Evolutionary conservation across 768 basidiomycete species (phyloP).

Genomic region (Inosperma sp.): DNA sequence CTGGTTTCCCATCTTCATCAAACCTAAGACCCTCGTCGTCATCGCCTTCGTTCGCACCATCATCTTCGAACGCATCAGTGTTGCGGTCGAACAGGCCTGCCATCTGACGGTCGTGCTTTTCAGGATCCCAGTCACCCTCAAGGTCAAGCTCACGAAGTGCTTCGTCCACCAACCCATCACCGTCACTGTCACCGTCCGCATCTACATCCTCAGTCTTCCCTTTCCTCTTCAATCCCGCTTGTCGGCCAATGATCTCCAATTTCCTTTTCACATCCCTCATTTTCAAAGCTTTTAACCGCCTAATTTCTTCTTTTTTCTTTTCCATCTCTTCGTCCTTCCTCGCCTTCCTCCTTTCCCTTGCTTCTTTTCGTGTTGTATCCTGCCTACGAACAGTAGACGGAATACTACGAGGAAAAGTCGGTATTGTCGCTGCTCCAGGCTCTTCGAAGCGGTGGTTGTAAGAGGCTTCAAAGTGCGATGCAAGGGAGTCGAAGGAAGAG

Average conservation of each 20-base stretch:
- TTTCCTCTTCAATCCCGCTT: slow-evolving; percentile 52
- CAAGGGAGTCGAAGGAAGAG: slow-evolving; percentile 75
- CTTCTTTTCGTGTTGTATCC: slow-evolving; percentile 77
- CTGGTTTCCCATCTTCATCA: slow-evolving; percentile 61
- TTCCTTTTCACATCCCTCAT: slow-evolving; percentile 75
- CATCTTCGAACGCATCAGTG: slow-evolving; percentile 29
- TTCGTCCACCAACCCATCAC: slow-evolving; percentile 31
- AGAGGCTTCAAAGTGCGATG: slow-evolving; percentile 88
- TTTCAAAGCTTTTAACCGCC: slow-evolving; percentile 77
- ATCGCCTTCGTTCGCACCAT: slow-evolving; percentile 19
- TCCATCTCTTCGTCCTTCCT: slow-evolving; percentile 75
- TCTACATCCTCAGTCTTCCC: slow-evolving; percentile 27
- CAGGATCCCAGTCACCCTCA: slow-evolving; percentile 91
- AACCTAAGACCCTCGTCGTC: slow-evolving; percentile 35
- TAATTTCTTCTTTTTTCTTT: slow-evolving; percentile 75
- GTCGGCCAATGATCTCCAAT: slow-evolving; percentile 64
- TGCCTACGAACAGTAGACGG: slow-evolving; percentile 60
- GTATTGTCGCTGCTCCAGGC: slow-evolving; percentile 53
- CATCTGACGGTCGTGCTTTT: slow-evolving; percentile 81
- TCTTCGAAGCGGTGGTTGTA: slow-evolving; percentile 99
- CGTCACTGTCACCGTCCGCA: slow-evolving; percentile 36
- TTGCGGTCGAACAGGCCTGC: slow-evolving; percentile 60
- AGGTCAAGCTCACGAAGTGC: slow-evolving; percentile 72
- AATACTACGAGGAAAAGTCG: slow-evolving; percentile 73
- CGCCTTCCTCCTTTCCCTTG: slow-evolving; percentile 70